Conservation (phyloP, 768 basidiomycete species). For the Coprinopsis cinerea region DNA sequence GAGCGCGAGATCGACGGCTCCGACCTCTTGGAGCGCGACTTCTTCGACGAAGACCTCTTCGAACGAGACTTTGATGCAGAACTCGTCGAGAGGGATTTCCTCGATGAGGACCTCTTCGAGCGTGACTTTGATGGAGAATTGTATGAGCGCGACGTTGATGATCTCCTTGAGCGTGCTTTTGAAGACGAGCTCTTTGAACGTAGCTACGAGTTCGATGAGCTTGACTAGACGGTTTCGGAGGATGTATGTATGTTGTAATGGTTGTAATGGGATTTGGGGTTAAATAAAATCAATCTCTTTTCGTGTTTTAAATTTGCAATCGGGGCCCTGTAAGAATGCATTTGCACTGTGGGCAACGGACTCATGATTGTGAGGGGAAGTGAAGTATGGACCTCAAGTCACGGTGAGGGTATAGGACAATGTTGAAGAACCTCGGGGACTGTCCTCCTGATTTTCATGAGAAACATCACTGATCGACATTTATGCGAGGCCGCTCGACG, state of each 20-base stretch:
- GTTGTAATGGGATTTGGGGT: neutral
- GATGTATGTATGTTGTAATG: neutral
- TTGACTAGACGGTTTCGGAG: conserved; percentile 2
- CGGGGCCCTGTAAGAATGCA: too few relatives aligned
- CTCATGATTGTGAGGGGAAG: too few relatives aligned
- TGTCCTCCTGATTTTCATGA: too few relatives aligned
- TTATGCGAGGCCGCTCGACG: too few relatives aligned
- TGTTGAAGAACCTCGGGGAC: too few relatives aligned
- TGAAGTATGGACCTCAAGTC: too few relatives aligned
- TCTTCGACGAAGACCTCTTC: neutral
- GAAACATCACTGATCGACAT: too few relatives aligned
- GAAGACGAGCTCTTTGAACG: too few relatives aligned
- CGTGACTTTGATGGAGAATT: conserved; percentile 1
- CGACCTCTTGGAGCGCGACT: conserved; percentile 5
- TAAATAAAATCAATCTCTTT: too few relatives aligned
- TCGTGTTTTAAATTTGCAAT: too few relatives aligned
- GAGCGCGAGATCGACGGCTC: conserved; percentile 5
- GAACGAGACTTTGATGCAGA: conserved; percentile 1
- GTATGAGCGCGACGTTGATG: neutral
- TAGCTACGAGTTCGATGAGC: conserved; percentile 9
- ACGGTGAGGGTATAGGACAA: too few relatives aligned
- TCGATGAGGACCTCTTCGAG: neutral
- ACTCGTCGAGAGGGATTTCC: neutral
- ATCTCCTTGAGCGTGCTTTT: neutral
- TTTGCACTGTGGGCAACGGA: too few relatives aligned